Base-by-base conservation (phyloP, 1,284 basidiomycete species). In the Cryptococcus maquisensis region DNA sequence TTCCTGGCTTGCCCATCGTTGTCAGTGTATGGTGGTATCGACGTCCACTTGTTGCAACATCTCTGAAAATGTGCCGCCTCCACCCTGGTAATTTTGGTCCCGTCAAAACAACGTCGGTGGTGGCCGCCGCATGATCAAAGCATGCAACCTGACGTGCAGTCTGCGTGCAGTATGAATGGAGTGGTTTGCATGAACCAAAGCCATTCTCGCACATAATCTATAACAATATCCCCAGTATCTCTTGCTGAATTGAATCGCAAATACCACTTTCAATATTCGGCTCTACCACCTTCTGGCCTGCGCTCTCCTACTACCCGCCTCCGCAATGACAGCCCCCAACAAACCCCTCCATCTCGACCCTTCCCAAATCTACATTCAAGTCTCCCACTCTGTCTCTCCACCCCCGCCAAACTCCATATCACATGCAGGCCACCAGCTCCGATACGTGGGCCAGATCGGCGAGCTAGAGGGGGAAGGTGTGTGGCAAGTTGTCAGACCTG, bases 391-490 rank as follows among this genome's bases (percentile, higher is more conserved):
- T 38, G 3, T 53, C 56, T 16, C 62, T 52, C 6, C 44, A 47
- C 12, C 28, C 45, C 43, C 56, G 56, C 54, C 51, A 10, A 35
- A 54, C 12, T 20, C 26, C 12, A 7, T 51, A 16, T 9, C 23
- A 5, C 6, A 49, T 35, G 16, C 51, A 8, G 28, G 47, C 5
- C 18, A 48, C 2, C 26, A 54, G 32, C 36, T 71, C 12, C 51
- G 54, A 24, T 71, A 71, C 55, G 39, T 69, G 13, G 72, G 69
- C 1, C 69, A 64, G 3, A 65, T 74, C 1, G 72, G 72, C 20
- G 72, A 74, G 55, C 60, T 74, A 8, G 47, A 62, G n/a, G 68
- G 65, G 26, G 72, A 72, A 56, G 66, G 73, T 52, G 65, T 74
- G 23, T 74, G 66, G 51, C 62, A 72, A 51, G 64, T 71, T 12